phyloP scores from a whole-genome alignment of 768 basidiomycete species.

The Leccinellum rugosiceps region DNA sequence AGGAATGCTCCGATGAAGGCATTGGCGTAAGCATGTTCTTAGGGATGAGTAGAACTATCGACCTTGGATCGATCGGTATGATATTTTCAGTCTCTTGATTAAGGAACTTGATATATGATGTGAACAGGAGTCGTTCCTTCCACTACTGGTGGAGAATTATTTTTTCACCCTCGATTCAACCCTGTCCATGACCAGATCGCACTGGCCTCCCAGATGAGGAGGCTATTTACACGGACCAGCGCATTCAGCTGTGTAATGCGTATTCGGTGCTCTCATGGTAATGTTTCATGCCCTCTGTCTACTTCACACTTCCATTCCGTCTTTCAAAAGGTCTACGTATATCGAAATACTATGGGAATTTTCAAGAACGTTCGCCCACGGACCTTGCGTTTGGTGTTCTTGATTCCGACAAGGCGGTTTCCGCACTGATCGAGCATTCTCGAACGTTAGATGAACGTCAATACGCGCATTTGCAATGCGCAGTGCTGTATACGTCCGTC shows the following conservation, averaged over 20 bases:
- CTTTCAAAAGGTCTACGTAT: constrained; percentile 54
- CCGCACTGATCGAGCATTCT: constrained; percentile 71
- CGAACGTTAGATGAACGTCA: constrained; percentile 63
- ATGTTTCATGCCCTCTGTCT: constrained; percentile 9
- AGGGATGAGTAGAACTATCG: constrained; percentile 74
- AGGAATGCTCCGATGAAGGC: constrained; percentile 86
- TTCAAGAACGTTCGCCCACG: constrained; percentile 60
- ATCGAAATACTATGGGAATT: constrained; percentile 68
- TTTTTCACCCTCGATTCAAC: constrained; percentile 90
- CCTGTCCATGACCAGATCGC: constrained; percentile 59
- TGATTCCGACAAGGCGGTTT: constrained; percentile 79
- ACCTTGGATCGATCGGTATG: constrained; percentile 82
- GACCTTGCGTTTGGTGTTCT: constrained; percentile 78
- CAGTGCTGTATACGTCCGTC: constrained; percentile 79
- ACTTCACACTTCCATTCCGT: constrained; percentile 6
- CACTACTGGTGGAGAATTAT: constrained; percentile 85
- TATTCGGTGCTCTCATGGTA: constrained; percentile 84
- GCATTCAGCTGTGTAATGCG: constrained; percentile 79
- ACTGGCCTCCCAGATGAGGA: constrained; percentile 72
- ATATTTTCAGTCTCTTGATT: constrained; percentile 4
- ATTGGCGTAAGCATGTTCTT: constrained; percentile 90
- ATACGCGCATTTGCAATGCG: constrained; percentile 81
- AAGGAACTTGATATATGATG: constrained; percentile 2
- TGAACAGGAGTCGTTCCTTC: constrained; percentile 58
- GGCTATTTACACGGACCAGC: constrained; percentile 64